Evolutionary conservation across 352 stramenopile genomes (phyloP).

Genomic region (Blastocystis sp.): DNA sequence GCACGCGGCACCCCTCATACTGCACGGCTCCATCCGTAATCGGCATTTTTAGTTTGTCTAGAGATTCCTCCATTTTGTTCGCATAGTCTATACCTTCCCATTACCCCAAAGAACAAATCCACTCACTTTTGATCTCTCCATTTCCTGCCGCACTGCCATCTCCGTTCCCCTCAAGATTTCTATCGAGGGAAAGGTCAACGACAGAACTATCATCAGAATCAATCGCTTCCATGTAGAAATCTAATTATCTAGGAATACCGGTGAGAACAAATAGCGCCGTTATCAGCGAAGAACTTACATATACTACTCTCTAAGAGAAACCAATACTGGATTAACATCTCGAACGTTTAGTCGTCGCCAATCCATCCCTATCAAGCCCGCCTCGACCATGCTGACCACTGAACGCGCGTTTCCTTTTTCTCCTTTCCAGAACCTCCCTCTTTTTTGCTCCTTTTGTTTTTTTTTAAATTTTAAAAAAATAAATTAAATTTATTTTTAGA

Average conservation of each 20-base stretch:
- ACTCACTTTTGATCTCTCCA: slow-evolving; percentile 57
- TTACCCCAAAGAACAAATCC: slow-evolving; percentile 1
- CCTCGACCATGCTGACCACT: slow-evolving; percentile 28
- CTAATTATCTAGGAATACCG: slow-evolving; percentile 43
- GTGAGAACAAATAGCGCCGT: neutral
- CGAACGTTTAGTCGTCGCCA: slow-evolving; percentile 20
- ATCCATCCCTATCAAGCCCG: slow-evolving; percentile 28
- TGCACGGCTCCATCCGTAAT: slow-evolving; percentile 63
- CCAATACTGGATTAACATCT: slow-evolving; percentile 68
- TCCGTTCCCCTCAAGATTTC: neutral
- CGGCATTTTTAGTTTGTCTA: slow-evolving; percentile 45
- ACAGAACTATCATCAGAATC: slow-evolving; percentile 68
- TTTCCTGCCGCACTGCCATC: neutral
- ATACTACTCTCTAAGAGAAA: slow-evolving; percentile 64
- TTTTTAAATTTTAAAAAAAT: no score
- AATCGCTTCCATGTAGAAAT: slow-evolving; percentile 68
- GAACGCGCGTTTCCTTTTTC: slow-evolving; percentile 24
- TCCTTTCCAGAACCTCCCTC: neutral
- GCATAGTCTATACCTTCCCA: slow-evolving; percentile 64
- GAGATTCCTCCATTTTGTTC: slow-evolving; percentile 65
- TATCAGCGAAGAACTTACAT: slow-evolving; percentile 42
- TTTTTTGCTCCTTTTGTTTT: neutral
- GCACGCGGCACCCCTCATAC: slow-evolving; percentile 42
- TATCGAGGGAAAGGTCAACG: slow-evolving; percentile 16
- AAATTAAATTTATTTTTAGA: no score